These are phyloP conservation scores for Russula abietina DNA, from an alignment of 768 basidiomycete species.

Conservation along the genomic window DNA sequence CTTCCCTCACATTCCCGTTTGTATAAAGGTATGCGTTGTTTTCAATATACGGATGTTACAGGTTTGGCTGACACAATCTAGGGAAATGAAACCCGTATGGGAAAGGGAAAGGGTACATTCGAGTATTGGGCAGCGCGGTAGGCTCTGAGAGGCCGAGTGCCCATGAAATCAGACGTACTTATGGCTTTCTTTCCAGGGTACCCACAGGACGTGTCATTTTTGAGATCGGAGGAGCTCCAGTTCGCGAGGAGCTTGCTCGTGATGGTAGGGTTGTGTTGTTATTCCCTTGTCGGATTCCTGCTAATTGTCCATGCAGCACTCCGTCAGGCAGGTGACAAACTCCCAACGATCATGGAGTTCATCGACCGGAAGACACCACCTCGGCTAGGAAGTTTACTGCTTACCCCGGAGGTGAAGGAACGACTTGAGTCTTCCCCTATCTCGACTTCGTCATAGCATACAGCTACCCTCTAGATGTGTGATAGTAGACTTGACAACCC, in stretches of 20 bases:
- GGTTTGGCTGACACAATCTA: slow-evolving; percentile 30
- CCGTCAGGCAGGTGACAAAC: slow-evolving; percentile 78
- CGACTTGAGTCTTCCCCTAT: neutral
- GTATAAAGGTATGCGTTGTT: slow-evolving; percentile 71
- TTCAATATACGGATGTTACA: neutral
- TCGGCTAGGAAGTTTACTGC: slow-evolving; percentile 61
- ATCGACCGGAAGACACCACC: slow-evolving; percentile 63
- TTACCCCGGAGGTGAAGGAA: slow-evolving; percentile 28
- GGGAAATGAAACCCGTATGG: slow-evolving; percentile 99
- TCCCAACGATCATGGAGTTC: slow-evolving; percentile 87
- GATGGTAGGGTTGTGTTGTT: slow-evolving; percentile 55
- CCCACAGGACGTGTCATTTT: slow-evolving; percentile 87
- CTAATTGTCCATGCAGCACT: slow-evolving; percentile 50
- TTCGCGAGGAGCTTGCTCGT: slow-evolving; percentile 88
- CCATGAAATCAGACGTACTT: neutral
- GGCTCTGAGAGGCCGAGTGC: slow-evolving; percentile 25
- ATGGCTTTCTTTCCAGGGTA: slow-evolving; percentile 45
- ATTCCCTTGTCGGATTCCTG: slow-evolving; percentile 1
- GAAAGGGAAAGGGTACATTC: slow-evolving; percentile 96
- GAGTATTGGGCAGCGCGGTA: slow-evolving; percentile 96
- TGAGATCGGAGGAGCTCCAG: slow-evolving; percentile 84
- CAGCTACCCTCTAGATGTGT: neutral
- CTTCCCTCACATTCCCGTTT: slow-evolving; percentile 96
- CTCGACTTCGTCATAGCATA: slow-evolving; percentile 9
- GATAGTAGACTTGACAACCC: slow-evolving; percentile 1